phyloP scores from a whole-genome alignment of 257 asterid species.

The Scutellaria minor region DNA sequence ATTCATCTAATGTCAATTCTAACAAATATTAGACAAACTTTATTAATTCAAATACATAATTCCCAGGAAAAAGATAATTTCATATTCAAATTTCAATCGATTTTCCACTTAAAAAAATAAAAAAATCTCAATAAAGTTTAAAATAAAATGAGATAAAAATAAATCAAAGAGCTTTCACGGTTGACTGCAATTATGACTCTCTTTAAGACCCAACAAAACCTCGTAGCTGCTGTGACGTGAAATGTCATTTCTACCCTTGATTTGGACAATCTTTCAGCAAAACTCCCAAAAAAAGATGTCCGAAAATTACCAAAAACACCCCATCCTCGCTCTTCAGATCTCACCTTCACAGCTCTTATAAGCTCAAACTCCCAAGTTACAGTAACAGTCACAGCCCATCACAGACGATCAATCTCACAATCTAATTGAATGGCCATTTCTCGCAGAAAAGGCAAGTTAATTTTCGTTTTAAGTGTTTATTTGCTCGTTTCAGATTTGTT shows the following conservation, averaged over 20 bases:
- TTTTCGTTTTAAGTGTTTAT: slow-evolving; percentile 30
- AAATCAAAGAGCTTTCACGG: neutral
- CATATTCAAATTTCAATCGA: too few relatives aligned
- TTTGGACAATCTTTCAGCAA: slow-evolving; percentile 17
- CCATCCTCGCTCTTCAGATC: slow-evolving; percentile 44
- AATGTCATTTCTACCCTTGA: slow-evolving; percentile 25
- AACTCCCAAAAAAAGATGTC: slow-evolving; percentile 16
- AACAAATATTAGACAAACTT: too few relatives aligned
- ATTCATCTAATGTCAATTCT: too few relatives aligned
- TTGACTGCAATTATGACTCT: neutral
- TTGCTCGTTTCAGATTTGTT: slow-evolving; percentile 40
- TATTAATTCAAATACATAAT: too few relatives aligned
- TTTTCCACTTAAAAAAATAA: too few relatives aligned
- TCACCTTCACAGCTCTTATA: slow-evolving; percentile 36
- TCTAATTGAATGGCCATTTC: slow-evolving; percentile 48
- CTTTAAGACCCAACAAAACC: slow-evolving; percentile 24
- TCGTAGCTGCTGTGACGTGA: slow-evolving; percentile 39
- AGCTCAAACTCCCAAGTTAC: slow-evolving; percentile 41
- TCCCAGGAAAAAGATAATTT: too few relatives aligned
- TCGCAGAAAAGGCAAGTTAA: slow-evolving; percentile 53
- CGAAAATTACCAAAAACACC: slow-evolving; percentile 37
- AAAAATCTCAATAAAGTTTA: neutral
- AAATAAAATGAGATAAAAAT: neutral
- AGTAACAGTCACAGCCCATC: slow-evolving; percentile 36
- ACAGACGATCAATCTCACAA: slow-evolving; percentile 28